phyloP scores from a whole-genome alignment of 805 yeast genomes.

The Debaryomyces castellii region DNA sequence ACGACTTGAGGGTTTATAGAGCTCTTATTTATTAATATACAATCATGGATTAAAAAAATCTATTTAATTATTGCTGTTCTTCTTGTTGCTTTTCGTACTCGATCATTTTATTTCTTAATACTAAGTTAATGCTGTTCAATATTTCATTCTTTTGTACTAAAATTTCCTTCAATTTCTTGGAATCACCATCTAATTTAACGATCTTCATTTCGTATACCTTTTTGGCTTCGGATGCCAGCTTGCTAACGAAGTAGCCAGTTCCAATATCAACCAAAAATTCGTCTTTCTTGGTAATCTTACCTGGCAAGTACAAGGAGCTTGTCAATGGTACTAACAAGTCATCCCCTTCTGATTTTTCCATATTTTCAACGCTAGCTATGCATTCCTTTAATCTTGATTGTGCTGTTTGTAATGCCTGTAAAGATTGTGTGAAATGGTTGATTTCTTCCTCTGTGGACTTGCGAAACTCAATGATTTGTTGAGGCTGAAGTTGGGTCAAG shows the following conservation, averaged over 20 bases:
- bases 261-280: slow-evolving; percentile 91
- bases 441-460: slow-evolving; percentile 82
- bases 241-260: slow-evolving; percentile 92
- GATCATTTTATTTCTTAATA: slow-evolving; percentile 52
- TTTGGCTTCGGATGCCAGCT: slow-evolving; percentile 63
- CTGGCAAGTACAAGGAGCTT: slow-evolving; percentile 86
- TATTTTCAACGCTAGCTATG: slow-evolving; percentile 60
- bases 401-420: slow-evolving; percentile 81
- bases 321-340: slow-evolving; percentile 84
- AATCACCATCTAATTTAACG: slow-evolving; percentile 67
- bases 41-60: neutral
- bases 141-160: slow-evolving; percentile 72
- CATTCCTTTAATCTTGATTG: slow-evolving; percentile 82
- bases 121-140: slow-evolving; percentile 59
- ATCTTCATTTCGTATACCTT: slow-evolving; percentile 73
- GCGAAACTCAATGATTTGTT: slow-evolving; percentile 82
- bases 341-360: slow-evolving; percentile 41
- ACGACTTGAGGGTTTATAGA: neutral
- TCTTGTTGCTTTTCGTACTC: slow-evolving; percentile 40
- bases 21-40: slow-evolving; percentile 4
- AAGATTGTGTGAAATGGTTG: slow-evolving; percentile 80
- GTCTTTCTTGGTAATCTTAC: slow-evolving; percentile 61
- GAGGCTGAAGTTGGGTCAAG: slow-evolving; percentile 69
- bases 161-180: slow-evolving; percentile 69
- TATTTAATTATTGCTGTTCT: slow-evolving; percentile 1